These are phyloP conservation scores for Neofusicoccum kwambonambiense DNA, from an alignment of 2,329 filamentous ascomycete genomes.

Conservation along the genomic window DNA sequence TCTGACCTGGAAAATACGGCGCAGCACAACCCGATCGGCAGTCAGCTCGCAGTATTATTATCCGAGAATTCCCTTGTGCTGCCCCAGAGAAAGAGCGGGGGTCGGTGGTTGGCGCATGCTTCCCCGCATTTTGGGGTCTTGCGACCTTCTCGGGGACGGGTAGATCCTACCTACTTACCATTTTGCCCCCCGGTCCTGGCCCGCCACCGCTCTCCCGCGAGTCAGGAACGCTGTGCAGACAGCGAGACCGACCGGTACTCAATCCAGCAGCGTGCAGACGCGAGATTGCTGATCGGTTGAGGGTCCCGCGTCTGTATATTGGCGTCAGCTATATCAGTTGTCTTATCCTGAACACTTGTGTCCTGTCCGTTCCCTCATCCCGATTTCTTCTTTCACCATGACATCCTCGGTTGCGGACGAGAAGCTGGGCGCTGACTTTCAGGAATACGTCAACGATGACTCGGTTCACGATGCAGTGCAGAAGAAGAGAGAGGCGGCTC, in stretches of 20 bases:
- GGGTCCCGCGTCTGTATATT: background rate
- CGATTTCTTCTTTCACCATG: background rate
- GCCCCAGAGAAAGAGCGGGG: background rate
- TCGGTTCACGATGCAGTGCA: conserved; percentile 19
- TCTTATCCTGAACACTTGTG: background rate
- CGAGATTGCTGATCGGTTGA: background rate
- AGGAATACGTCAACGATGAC: conserved; percentile 23
- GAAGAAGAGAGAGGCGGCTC: conserved; percentile 28
- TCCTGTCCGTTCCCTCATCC: background rate
- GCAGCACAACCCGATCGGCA: too few species aligned
- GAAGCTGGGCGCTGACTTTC: background rate
- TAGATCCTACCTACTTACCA: background rate
- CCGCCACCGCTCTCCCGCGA: background rate
- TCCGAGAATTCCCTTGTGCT: background rate
- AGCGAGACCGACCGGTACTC: background rate
- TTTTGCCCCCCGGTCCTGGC: too few species aligned
- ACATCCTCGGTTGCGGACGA: background rate
- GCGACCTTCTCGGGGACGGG: background rate
- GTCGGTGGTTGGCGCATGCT: background rate
- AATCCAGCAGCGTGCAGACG: background rate
- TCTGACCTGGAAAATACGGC: background rate
- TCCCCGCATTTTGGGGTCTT: conserved; percentile 12
- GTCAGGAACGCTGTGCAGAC: background rate
- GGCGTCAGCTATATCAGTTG: background rate
- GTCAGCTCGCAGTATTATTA: background rate